Base-by-base conservation (phyloP, 495 filamentous ascomycete species). In the Aspergillus coremiiformis region DNA sequence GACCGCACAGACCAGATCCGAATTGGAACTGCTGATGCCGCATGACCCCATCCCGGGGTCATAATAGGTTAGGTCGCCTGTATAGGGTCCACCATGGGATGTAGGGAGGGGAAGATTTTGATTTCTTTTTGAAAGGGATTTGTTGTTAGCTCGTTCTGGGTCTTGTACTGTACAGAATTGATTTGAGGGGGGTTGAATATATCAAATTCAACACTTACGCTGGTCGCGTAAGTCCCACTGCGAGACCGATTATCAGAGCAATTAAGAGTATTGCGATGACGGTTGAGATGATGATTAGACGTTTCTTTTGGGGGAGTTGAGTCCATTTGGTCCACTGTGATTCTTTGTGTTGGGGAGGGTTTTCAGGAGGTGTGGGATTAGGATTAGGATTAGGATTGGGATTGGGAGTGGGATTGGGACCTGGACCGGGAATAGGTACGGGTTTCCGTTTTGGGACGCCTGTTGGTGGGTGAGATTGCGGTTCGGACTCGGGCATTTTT, bases 21-120 rank as follows among this genome's bases (percentile, higher is more conserved):
- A 68, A 9, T 63, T 63, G 0, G 61, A 69, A 33, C 73, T 80
- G 8, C 66, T 74, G 21, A 76, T 70, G 2, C 88, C 88, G 59
- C 89, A 94, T 1, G 86, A 79, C 15, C 88, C 87, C 1, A 90
- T 71, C 0, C 66, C 84, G 4, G 85, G 78, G 19, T 64, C 68
- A 61, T 87, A 91, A 70, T 84, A 90, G 0, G 85, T 90, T 30
- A 89, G 59, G 45, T 89, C 81, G 43, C 86, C 87, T 17, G 68
- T 77, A 60, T 82, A 82, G 8, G 64, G 72, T 17, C 62, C 71
- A 24, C 61, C 65, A 26, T 72, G 65, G 52, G 73, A 72, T 46
- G 69, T 69, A 1, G 83, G 81, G 2, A 86, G 78, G 1, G 83
- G 78, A 27, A 85, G 70, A 56, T 79, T 70, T 20, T 60, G n/a